phyloP scores from a whole-genome alignment of 2,329 filamentous ascomycete genomes.

The Talaromyces sp. region DNA sequence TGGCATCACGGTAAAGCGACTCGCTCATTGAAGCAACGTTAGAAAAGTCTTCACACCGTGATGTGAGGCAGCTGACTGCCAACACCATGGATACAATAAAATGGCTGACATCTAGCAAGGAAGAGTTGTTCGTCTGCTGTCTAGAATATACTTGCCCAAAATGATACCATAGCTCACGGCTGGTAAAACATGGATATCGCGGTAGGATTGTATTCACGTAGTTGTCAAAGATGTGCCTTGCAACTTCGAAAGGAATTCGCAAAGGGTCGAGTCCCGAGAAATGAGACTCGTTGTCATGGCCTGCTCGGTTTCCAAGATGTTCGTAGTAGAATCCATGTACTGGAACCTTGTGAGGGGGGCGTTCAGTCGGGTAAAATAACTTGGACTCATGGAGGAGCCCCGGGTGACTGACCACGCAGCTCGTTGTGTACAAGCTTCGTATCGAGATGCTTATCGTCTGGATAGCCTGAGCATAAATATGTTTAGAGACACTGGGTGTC shows the following conservation, averaged over 20 bases:
- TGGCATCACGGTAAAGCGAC: conserved; percentile 4
- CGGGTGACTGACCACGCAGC: not conserved
- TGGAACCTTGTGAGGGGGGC: conserved; percentile 1
- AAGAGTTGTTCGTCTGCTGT: not conserved
- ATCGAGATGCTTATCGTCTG: conserved; percentile 2
- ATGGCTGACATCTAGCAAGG: not conserved
- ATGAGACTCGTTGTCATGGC: conserved; percentile 1
- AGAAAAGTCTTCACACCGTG: conserved; percentile 3
- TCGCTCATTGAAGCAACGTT: conserved; percentile 3
- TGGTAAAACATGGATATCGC: conserved; percentile 5
- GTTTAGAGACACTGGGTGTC: not conserved
- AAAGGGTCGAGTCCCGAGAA: not conserved
- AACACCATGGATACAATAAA: conserved; percentile 3
- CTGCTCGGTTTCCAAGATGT: conserved; percentile 4
- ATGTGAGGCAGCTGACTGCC: conserved; percentile 5
- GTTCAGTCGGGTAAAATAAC: conserved; percentile 5
- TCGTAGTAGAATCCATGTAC: conserved; percentile 1
- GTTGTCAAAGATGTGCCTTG: conserved; percentile 3
- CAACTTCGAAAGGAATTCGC: conserved; percentile 3
- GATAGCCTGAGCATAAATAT: not conserved
- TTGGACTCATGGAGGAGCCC: conserved; percentile 4
- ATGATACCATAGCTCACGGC: conserved; percentile 1
- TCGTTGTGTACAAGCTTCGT: conserved; percentile 4
- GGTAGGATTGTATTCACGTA: conserved; percentile 4
- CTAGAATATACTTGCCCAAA: conserved; percentile 4